Base-by-base conservation (phyloP, 2,329 filamentous ascomycete species). In the Aureobasidium melanogenum region DNA sequence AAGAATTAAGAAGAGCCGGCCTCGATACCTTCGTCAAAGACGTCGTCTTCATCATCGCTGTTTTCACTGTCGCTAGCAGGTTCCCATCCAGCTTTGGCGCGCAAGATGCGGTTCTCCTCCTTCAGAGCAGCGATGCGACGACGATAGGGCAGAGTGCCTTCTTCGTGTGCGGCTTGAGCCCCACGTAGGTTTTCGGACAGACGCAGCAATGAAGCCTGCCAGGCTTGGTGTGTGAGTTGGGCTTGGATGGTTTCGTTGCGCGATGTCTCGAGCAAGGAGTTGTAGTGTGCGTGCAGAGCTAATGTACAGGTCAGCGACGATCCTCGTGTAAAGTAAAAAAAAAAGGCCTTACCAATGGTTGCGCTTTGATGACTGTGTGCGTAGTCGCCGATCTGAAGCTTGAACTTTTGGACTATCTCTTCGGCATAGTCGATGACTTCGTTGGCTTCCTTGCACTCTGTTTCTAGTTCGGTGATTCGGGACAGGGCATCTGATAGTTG, bases 271-370 rank as follows among this genome's bases (percentile, higher is more conserved):
- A 80, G 69, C 7, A 80, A 71, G 1, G 64, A 63, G 22, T 75
- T 74, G 70, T 81, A 81, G 69, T 80, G 77, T 57, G 76, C 75
- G 66, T 80, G 77, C 7, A 79, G 68, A 0, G 75, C 71, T 62
- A 22, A 14, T 22, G 9, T 22, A 7, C 8, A 17, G n/a, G 52
- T 56, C 28, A 56, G 52, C 28, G 15, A n/a, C 12, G 15, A 3
- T 17, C 6, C 10, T 51, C 14, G 14, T 2, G 12, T 7, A n/a
- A n/a, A n/a, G 19, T 26, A 2, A 2, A 15, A 38, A 15, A 1
- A 10, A 36, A 36, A 14, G 19, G 19, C 8, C 39, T 26, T 30
- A 50, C 52, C 39, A 19, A 43, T 56, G 39, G 52, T 56, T 34
- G 52, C 54, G 54, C 30, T 57, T 26, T 57, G 54, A 15, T 46